These are phyloP conservation scores for Periconia macrospinosa DNA, from an alignment of 2,329 filamentous ascomycete species.

Conservation along the genomic window DNA sequence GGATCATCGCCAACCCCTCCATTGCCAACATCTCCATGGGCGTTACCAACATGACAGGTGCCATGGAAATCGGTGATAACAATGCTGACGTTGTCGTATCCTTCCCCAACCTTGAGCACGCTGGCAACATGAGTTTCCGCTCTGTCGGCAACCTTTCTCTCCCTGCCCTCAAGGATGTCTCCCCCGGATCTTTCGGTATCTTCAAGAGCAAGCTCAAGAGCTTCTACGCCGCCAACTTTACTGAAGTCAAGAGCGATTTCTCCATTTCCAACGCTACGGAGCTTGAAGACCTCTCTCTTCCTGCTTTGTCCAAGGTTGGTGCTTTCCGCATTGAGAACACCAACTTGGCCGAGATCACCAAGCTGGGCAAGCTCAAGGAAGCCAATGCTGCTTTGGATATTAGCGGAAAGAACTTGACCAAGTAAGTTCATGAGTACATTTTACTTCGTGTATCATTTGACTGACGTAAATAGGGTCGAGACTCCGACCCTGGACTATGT, in stretches of 20 bases:
- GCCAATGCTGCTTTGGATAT: slow-evolving; percentile 82
- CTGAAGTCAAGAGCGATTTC: slow-evolving; percentile 61
- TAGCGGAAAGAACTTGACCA: slow-evolving; percentile 73
- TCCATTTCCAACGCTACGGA: slow-evolving; percentile 60
- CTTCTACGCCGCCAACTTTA: slow-evolving; percentile 71
- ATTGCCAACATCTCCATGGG: slow-evolving; percentile 84
- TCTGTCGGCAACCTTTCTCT: slow-evolving; percentile 75
- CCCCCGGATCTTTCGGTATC: slow-evolving; percentile 75
- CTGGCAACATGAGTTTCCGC: slow-evolving; percentile 78
- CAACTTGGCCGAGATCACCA: slow-evolving; percentile 63
- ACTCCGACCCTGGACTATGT: slow-evolving; percentile 60
- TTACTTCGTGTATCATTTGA: not conserved
- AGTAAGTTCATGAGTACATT: slow-evolving; percentile 59
- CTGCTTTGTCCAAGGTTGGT: slow-evolving; percentile 66
- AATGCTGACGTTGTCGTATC: slow-evolving; percentile 69
- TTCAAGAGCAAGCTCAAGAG: slow-evolving; percentile 73
- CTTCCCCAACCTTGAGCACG: slow-evolving; percentile 77
- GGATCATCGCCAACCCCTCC: slow-evolving; percentile 74
- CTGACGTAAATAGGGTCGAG: slow-evolving; percentile 61
- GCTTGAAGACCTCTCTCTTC: slow-evolving; percentile 75
- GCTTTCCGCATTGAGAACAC: slow-evolving; percentile 91
- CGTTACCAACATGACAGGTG: slow-evolving; percentile 72
- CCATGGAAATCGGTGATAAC: slow-evolving; percentile 79
- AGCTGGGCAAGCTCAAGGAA: slow-evolving; percentile 68
- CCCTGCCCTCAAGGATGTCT: slow-evolving; percentile 72